Conservation (phyloP, 177 flowering plant species). For the Vitis hybrid region DNA sequence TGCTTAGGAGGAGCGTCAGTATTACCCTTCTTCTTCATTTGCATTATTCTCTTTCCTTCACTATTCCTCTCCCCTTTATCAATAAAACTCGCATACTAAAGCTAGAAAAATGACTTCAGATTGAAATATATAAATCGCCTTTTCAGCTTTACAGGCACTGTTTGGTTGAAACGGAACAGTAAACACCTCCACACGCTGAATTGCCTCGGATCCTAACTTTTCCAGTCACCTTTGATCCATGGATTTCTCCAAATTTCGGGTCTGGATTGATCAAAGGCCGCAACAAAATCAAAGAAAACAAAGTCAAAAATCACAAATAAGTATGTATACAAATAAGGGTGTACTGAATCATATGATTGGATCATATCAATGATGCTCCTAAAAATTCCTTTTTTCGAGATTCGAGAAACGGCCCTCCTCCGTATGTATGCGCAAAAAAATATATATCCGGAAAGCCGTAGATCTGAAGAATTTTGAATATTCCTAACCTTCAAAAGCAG, state of each 20-base stretch:
- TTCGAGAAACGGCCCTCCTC: not conserved
- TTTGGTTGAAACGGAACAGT: slow-evolving; percentile 32
- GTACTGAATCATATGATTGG: not conserved
- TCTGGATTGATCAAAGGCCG: too few relatives aligned
- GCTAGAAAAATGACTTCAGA: slow-evolving; percentile 7
- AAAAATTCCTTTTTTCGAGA: not conserved
- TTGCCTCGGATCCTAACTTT: slow-evolving; percentile 57
- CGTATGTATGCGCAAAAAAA: not conserved
- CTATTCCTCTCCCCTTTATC: slow-evolving; percentile 27
- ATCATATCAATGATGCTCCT: not conserved
- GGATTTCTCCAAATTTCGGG: not conserved
- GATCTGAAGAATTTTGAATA: slow-evolving; percentile 6
- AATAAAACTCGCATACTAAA: slow-evolving; percentile 48
- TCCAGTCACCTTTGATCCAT: slow-evolving; percentile 14
- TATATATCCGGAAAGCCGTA: not conserved
- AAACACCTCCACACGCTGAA: not conserved
- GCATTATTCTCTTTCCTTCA: slow-evolving; percentile 18
- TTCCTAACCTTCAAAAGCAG: not conserved
- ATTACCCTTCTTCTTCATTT: slow-evolving; percentile 35
- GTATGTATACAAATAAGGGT: not conserved
- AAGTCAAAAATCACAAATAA: not conserved
- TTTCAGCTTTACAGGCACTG: slow-evolving; percentile 28
- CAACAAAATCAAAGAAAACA: slow-evolving; percentile 2
- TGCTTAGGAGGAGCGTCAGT: slow-evolving; percentile 36
- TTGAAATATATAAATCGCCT: slow-evolving; percentile 2